These are phyloP conservation scores for Phytopythium mirpurense DNA, from an alignment of 352 stramenopile genomes.

Conservation along the genomic window DNA sequence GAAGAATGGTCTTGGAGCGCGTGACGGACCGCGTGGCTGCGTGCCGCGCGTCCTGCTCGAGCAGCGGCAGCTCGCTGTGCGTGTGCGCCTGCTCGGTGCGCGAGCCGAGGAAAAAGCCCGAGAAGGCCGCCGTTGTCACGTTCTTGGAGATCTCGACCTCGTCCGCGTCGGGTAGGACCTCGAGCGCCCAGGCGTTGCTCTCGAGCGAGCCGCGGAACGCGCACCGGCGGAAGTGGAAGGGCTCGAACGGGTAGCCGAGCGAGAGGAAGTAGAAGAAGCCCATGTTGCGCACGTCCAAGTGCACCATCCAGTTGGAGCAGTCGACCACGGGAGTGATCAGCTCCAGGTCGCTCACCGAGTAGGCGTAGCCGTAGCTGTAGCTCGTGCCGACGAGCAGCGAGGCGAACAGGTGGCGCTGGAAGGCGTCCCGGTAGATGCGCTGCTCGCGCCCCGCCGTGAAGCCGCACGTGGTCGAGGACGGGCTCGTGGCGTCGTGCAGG, in stretches of 20 bases:
- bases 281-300: conserved; percentile 8
- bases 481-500: conserved; percentile 20
- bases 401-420: conserved; percentile 21
- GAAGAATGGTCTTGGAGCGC: conserved; percentile 11
- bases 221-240: conserved; percentile 26
- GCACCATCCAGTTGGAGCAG: conserved; percentile 26
- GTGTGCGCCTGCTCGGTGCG: conserved; percentile 21
- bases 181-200: conserved; percentile 17
- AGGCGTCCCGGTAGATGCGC: conserved; percentile 30
- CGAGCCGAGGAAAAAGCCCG: conserved; percentile 23
- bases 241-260: conserved; percentile 25
- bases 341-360: conserved; percentile 11
- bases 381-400: conserved; percentile 20
- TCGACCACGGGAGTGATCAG: conserved; percentile 40
- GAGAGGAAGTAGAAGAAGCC: conserved; percentile 29
- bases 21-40: conserved; percentile 18
- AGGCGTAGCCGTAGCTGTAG: conserved; percentile 17
- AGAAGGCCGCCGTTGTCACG: conserved; percentile 20
- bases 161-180: conserved; percentile 12
- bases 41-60: conserved; percentile 11
- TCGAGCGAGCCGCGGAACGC: conserved; percentile 13
- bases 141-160: conserved; percentile 18
- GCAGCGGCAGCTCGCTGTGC: conserved; percentile 13
- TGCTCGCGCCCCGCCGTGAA: conserved; percentile 8
- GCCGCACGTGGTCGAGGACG: conserved; percentile 18